Conservation (phyloP, 73 alveolate genomes). For the Uronychia binucleata region DNA sequence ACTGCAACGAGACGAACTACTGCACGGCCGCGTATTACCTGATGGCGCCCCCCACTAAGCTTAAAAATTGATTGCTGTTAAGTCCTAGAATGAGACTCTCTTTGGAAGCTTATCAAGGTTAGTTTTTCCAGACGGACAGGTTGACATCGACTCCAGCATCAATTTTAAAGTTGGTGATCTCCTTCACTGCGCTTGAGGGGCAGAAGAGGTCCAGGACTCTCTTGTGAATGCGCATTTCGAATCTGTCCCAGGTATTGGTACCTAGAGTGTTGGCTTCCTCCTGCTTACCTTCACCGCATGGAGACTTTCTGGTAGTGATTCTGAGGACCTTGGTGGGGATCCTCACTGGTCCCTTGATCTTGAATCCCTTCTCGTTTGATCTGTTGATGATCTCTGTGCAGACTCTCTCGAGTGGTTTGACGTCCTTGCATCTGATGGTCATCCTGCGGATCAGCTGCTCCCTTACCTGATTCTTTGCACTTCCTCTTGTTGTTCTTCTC, state of each 20-base stretch:
- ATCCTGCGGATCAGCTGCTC: conserved; percentile 38
- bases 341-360: conserved; percentile 88
- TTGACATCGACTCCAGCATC: conserved; percentile 90
- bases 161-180: conserved; percentile 87
- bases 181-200: conserved; percentile 84
- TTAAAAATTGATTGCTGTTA: not conserved
- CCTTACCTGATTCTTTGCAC: conserved; percentile 60
- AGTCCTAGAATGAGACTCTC: not conserved
- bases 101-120: conserved; percentile 9
- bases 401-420: conserved; percentile 66
- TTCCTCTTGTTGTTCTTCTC: conserved; percentile 58
- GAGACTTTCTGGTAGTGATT: conserved; percentile 89
- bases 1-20: conserved; percentile 50
- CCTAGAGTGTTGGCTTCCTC: conserved; percentile 19
- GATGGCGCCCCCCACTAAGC: conserved; percentile 24
- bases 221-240: conserved; percentile 93
- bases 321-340: conserved; percentile 91
- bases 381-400: conserved; percentile 64
- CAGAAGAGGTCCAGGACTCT: conserved; percentile 89
- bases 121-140: conserved; percentile 72
- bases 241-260: conserved; percentile 93
- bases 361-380: conserved; percentile 68
- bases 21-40: conserved; percentile 55
- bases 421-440: conserved; percentile 70
- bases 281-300: conserved; percentile 86